These are phyloP conservation scores for Solanum pinnatisectum DNA, from an alignment of 257 asterid genomes.

Conservation along the genomic window DNA sequence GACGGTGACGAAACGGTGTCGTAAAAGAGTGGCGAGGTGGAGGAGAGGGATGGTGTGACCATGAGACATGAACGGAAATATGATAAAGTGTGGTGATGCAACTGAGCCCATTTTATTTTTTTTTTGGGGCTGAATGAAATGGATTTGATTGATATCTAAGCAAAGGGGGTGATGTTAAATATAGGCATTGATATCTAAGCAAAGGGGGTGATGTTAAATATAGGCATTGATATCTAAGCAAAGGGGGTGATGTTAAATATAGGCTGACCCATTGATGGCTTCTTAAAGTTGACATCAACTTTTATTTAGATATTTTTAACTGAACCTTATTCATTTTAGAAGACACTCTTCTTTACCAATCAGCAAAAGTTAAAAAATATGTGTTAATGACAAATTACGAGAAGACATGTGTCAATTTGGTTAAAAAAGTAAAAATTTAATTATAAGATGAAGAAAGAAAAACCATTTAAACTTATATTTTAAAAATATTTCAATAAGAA, in stretches of 20 bases:
- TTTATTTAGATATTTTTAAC: too few species aligned
- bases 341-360: too few species aligned
- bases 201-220: not conserved
- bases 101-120: slow-evolving; percentile 26
- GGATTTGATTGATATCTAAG: not conserved
- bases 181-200: not conserved
- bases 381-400: too few species aligned
- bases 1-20: slow-evolving; percentile 28
- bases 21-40: slow-evolving; percentile 58
- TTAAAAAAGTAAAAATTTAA: too few species aligned
- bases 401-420: too few species aligned
- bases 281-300: too few species aligned
- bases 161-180: not conserved
- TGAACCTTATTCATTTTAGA: too few species aligned
- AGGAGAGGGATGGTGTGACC: slow-evolving; percentile 79
- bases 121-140: not conserved
- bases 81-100: slow-evolving; percentile 40
- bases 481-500: too few species aligned
- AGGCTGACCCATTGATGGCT: too few species aligned
- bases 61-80: slow-evolving; percentile 64
- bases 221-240: not conserved
- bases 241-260: not conserved
- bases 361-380: too few species aligned
- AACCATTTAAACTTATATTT: too few species aligned
- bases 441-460: too few species aligned